phyloP scores from a whole-genome alignment of 345 rosid genomes.

The Boechera retrofracta region DNA sequence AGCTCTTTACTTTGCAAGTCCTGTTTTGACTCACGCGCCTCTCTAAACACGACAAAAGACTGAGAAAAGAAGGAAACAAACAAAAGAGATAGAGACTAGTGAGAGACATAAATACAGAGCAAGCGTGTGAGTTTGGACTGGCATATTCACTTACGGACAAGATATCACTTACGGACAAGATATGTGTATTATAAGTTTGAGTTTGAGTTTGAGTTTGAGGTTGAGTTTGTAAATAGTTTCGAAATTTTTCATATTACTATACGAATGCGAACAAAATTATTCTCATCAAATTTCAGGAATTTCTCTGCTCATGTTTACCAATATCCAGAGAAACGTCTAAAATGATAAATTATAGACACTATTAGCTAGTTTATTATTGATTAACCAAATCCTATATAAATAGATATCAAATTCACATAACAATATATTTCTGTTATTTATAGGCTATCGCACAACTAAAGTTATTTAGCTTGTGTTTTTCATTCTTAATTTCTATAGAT shows the following conservation, averaged over 20 bases:
- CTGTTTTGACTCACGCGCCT: constrained; percentile 47
- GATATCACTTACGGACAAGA: constrained; percentile 36
- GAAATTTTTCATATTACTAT: not conserved
- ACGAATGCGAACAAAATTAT: not conserved
- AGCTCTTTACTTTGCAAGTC: constrained; percentile 28
- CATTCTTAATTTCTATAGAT: not conserved
- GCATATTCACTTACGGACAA: constrained; percentile 37
- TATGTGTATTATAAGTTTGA: not conserved
- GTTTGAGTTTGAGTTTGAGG: not conserved
- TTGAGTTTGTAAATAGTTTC: not conserved
- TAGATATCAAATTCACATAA: not conserved
- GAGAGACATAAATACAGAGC: constrained; percentile 42
- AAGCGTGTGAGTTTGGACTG: constrained; percentile 58
- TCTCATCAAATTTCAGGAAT: not conserved
- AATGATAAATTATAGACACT: not conserved
- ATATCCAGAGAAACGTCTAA: not conserved
- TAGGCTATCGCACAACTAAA: not conserved
- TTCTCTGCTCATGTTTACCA: not conserved
- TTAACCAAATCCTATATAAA: not conserved
- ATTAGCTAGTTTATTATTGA: too few species aligned
- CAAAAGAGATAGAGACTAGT: constrained; percentile 35
- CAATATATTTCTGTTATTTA: not conserved
- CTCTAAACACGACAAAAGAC: constrained; percentile 39
- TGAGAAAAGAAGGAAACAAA: constrained; percentile 32
- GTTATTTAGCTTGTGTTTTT: not conserved